Evolutionary conservation across 257 asterid species (phyloP), one percentile per base, ranked within the genome.

Genomic region (Solanum piurae): DNA sequence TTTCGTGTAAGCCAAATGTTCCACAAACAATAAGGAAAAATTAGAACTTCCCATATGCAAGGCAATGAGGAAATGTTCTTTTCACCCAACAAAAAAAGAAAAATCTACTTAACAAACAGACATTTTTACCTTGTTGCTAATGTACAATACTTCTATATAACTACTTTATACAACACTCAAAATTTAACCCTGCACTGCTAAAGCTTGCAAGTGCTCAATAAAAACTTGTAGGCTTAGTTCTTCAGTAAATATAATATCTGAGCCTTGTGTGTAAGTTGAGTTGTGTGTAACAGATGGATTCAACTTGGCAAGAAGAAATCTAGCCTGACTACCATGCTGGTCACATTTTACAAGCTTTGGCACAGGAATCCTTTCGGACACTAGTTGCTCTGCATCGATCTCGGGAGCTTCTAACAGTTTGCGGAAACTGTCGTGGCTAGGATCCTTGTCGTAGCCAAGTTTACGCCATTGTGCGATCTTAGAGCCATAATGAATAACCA

Each of bases 251-350:
- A 97, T 91, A 69, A 97, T 87, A 9, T 97, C 99, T 9, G 93
- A 89, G 33, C 96, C 98, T 27, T 90, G 93, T 0, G 88, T 44
- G 82, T 93, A 75, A 1, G 90, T 92, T 16, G 98, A 94, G 64
- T 93, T 88, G 73, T 93, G 99, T 6, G 98, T 95, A 20, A 95
- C 94, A 2, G 99, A 97, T 13, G 99, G 99, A 88, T 97, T 97
- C 75, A 97, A 86, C 93, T 94, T 95, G 7, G 99, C 98, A 44
- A 97, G 98, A 84, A 97, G 98, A 92, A 94, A 93, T 92, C 99
- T 92, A 11, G 99, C 99, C 89, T 95, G 98, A 90, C 99, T 97
- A 86, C 99, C 88, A 75, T 97, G 99, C 87, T 97, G 99, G 33
- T 97, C 99, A 64, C 99, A 97, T 86, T 90, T 95, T 4, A 95